phyloP scores from a whole-genome alignment of 2,329 filamentous ascomycete species.

The Fusarium sp. region DNA sequence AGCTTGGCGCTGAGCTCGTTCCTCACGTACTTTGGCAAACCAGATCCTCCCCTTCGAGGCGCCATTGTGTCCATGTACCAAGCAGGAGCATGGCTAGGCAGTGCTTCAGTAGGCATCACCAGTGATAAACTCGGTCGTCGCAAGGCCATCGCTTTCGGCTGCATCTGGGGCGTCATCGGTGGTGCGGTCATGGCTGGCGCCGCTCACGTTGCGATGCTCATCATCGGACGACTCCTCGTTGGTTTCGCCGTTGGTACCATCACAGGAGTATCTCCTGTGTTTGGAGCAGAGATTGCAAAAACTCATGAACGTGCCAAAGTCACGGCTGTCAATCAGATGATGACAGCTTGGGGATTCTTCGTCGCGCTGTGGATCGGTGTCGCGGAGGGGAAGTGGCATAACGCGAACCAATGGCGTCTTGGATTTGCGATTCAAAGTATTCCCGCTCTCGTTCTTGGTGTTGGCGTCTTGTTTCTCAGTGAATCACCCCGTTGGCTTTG shows the following conservation, averaged over 20 bases:
- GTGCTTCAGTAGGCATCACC: slow-evolving; percentile 53
- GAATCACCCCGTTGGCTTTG: slow-evolving; percentile 53
- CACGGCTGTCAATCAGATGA: slow-evolving; percentile 56
- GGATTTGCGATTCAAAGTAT: slow-evolving; percentile 52
- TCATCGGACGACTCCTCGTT: slow-evolving; percentile 51
- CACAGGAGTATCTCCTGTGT: slow-evolving; percentile 54
- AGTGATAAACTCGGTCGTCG: slow-evolving; percentile 52
- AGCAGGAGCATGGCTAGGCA: slow-evolving; percentile 54
- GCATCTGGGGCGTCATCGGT: slow-evolving; percentile 52
- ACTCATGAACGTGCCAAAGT: slow-evolving; percentile 53
- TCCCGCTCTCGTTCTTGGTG: slow-evolving; percentile 48
- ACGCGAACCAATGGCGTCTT: slow-evolving; percentile 52
- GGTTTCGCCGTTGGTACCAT: slow-evolving; percentile 55
- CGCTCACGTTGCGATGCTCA: slow-evolving; percentile 54
- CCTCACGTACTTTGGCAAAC: slow-evolving; percentile 49
- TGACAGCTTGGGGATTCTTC: slow-evolving; percentile 56
- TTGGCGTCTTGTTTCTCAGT: slow-evolving; percentile 49
- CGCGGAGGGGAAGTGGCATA: slow-evolving; percentile 52
- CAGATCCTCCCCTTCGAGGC: slow-evolving; percentile 49
- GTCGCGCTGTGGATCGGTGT: slow-evolving; percentile 54
- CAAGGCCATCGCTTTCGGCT: slow-evolving; percentile 54
- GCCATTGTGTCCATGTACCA: slow-evolving; percentile 55
- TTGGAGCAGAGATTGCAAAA: slow-evolving; percentile 55
- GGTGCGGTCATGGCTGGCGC: slow-evolving; percentile 55
- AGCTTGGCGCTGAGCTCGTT: slow-evolving; percentile 52